phyloP scores from a whole-genome alignment of 2,329 filamentous ascomycete genomes.

The Bipolaris cookei region DNA sequence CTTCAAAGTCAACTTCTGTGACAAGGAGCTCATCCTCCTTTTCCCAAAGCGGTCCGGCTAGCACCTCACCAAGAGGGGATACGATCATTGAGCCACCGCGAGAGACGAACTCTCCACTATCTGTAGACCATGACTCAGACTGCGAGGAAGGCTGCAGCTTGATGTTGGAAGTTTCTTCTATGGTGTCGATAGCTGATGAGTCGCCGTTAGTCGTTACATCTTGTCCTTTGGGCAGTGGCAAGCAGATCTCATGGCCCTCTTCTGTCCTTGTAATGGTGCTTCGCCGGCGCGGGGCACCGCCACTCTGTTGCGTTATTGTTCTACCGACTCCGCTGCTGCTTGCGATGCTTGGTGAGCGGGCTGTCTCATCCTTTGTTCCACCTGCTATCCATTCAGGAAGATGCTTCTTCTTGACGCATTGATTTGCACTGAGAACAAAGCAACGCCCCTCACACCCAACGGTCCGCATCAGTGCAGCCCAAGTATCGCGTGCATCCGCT shows the following conservation, averaged over 20 bases:
- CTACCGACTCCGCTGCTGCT: constrained; percentile 10
- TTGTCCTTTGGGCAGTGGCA: constrained; percentile 41
- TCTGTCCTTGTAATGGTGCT: constrained; percentile 51
- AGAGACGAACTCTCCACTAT: constrained; percentile 62
- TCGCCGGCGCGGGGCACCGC: constrained; percentile 39
- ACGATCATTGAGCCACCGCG: constrained; percentile 85
- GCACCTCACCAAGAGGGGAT: constrained; percentile 76
- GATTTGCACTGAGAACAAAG: constrained; percentile 86
- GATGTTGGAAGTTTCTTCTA: constrained; percentile 27
- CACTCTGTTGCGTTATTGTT: constrained; percentile 8
- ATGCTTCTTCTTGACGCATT: constrained; percentile 70
- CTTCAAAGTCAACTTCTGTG: constrained; percentile 82
- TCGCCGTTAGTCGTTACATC: constrained; percentile 17
- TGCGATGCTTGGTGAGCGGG: constrained; percentile 4
- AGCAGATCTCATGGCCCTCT: constrained; percentile 56
- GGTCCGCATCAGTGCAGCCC: constrained; percentile 82
- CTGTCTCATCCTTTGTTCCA: constrained; percentile 9
- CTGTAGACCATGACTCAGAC: constrained; percentile 9
- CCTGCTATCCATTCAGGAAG: constrained; percentile 63
- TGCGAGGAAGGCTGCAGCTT: constrained; percentile 22
- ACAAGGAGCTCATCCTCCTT: constrained; percentile 70
- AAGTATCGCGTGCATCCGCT: constrained; percentile 82
- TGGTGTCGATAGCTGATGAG: constrained; percentile 33
- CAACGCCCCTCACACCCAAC: constrained; percentile 81
- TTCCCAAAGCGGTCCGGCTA: constrained; percentile 85